Evolutionary conservation across 106 monocot genomes (phyloP).

Genomic region (Dendrobium officinale): DNA sequence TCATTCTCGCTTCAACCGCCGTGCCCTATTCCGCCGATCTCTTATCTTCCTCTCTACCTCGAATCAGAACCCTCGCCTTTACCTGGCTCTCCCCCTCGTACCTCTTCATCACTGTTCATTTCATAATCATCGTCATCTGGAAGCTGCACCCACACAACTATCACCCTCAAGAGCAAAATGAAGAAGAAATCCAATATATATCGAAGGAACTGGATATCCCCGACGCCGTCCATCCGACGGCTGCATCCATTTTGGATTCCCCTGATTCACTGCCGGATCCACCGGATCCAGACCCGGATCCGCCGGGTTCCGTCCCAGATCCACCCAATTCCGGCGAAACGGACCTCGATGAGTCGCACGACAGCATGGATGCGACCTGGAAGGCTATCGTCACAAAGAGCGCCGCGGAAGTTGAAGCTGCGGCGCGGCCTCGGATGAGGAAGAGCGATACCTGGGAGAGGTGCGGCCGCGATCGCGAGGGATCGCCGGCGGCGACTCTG

Average conservation of each 20-base stretch:
- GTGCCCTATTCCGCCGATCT: slow-evolving; percentile 13
- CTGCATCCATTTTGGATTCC: background rate
- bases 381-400: background rate
- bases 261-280: background rate
- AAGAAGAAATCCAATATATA: slow-evolving; percentile 1
- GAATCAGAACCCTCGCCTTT: slow-evolving; percentile 3
- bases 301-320: background rate
- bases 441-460: slow-evolving; percentile 27
- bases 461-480: background rate
- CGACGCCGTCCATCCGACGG: background rate
- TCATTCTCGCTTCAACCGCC: slow-evolving; percentile 1
- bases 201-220: background rate
- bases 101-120: slow-evolving; percentile 48
- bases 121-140: slow-evolving; percentile 76
- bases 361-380: slow-evolving; percentile 19
- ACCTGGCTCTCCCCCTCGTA: slow-evolving; percentile 30
- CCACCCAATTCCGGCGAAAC: background rate
- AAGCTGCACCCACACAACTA: slow-evolving; percentile 35
- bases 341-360: slow-evolving; percentile 15
- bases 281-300: background rate
- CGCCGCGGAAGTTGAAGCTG: background rate
- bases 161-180: background rate
- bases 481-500: background rate
- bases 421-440: slow-evolving; percentile 5
- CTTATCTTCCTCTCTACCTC: slow-evolving; percentile 15